Base-by-base conservation (phyloP, 768 basidiomycete species). In the Termitomyces sp. region DNA sequence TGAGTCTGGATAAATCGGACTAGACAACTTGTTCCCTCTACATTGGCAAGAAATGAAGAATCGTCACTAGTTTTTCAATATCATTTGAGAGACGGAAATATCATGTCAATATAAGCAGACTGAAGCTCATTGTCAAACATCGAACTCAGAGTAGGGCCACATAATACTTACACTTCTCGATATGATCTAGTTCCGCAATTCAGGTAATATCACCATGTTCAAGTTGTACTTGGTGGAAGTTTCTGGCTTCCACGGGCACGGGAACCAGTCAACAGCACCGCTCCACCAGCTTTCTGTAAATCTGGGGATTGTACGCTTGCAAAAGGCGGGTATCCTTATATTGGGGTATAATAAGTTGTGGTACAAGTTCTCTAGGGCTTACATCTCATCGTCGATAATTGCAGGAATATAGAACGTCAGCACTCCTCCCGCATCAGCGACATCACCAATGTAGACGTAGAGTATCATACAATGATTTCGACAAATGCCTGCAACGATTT, bases 321-420 rank as follows among this genome's bases (percentile, higher is more conserved):
- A 13, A 9, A 8, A 28, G 20, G 28, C 18, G 38, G 52, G 52
- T 41, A 54, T 54, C 40, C 18, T 41, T 41, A 9, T 5, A 54
- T 54, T 43, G 32, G 61, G 56, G 56, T 61, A 61, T 57, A 55
- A 10, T 4, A 40, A 44, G 26, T 38, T 18, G 46, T 5, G 30
- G 28, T 54, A 49, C 38, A 53, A 28, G 12, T 26, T 64, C 67
- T 28, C 5, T 28, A 35, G 35, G 35, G 46, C 10, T 50, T 20
- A 69, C 6, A 65, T 56, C 49, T 71, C 73, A 57, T 86, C 88
- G 46, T 87, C 84, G 48, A 88, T 79, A 41, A 90, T 82, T 1
- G 87, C 89, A 46, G 93, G 93, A 54, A 95, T 86, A 67, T 93
- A 95, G 68, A 90, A 94, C 2, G 93, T 95, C 62, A 95, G 76